Base-by-base conservation (phyloP, 106 monocot species). In the Platanthera zijinensis region DNA sequence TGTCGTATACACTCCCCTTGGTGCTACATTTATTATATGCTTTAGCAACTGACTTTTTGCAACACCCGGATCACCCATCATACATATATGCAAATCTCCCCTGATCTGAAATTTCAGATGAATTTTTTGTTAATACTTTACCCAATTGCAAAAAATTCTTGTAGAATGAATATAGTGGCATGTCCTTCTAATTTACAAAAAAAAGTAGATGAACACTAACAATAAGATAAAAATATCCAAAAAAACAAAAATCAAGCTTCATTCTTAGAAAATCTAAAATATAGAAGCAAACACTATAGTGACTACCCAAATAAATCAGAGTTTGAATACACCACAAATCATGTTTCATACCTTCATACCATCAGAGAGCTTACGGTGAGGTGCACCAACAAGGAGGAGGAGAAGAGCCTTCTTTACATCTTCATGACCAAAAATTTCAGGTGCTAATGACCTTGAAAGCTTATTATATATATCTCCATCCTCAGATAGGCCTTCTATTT, bases 371-470 rank as follows among this genome's bases (percentile, higher is more conserved):
- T 94, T 93, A 57, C 97, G 76, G 75, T 91, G 97, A 69, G 97
- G 97, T 78, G 97, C 97, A 76, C 97, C 97, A 17, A 97, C 94
- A 78, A 97, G 94, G 48, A 97, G 89, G 74, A 97, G 86, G 67
- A 97, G 83, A 77, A 97, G 85, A 74, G 97, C 97, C 71, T 97
- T 97, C 74, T 97, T 97, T 17, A 97, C 97, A 88, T 97, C 97
- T 78, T 97, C 97, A 64, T 97, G 97, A 9, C 97, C 97, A 86
- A 97, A 97, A 82, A 97, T 97, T 89, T 97, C 97, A 78, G 97
- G 97, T 66, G 97, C 97, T 52, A 97, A 80, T 30, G 97, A 97
- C 48, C 80, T 82, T 76, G 97, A 47, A 77, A 97, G 80, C 83
- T 97, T 97, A 72, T 86, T 94, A 74, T 97, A 97, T 81, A 92